phyloP scores from a whole-genome alignment of 805 yeast species.

The Lipomyces mesembrius region DNA sequence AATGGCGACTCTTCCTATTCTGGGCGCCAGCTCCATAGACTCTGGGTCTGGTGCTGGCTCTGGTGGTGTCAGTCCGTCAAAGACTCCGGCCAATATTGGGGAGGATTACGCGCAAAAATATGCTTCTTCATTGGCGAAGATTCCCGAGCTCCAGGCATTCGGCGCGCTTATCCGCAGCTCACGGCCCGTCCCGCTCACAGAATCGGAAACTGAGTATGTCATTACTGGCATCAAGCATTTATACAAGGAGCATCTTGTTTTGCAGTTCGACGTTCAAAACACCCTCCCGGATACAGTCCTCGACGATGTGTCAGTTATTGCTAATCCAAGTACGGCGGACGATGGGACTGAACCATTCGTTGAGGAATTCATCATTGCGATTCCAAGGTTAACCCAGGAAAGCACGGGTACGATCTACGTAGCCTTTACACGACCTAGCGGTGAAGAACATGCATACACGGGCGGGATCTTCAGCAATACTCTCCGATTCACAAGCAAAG shows the following conservation, averaged over 20 bases:
- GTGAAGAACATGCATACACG: constrained; percentile 38
- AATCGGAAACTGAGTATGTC: constrained; percentile 89
- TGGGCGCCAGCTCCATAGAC: constrained; percentile 14
- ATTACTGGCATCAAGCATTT: constrained; percentile 83
- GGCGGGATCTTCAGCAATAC: constrained; percentile 64
- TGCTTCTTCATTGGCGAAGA: constrained; percentile 66
- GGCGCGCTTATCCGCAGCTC: constrained; percentile 81
- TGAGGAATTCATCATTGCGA: constrained; percentile 78
- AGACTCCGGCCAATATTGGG: constrained; percentile 37
- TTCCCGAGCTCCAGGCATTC: constrained; percentile 73
- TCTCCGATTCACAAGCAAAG: constrained; percentile 75
- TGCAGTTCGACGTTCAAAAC: constrained; percentile 84
- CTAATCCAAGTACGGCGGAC: constrained; percentile 48
- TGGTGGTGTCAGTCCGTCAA: constrained; percentile 19
- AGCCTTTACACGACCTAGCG: constrained; percentile 66
- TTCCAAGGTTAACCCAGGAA: constrained; percentile 72
- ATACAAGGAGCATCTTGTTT: constrained; percentile 69
- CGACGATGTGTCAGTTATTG: constrained; percentile 71
- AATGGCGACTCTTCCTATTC: constrained; percentile 40
- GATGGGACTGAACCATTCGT: constrained; percentile 51
- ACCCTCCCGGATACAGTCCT: constrained; percentile 79
- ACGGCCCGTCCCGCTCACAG: constrained; percentile 70
- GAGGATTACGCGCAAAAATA: constrained; percentile 52
- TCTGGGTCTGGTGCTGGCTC: constrained; percentile 41
- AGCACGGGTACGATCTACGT: constrained; percentile 77